A percentile compares a stretch with the other conserved stretches of the same genome.
phyloP scores from a whole-genome alignment of 192 early-diverging fungal genomes.

The Umbelopsis isabellina region DNA sequence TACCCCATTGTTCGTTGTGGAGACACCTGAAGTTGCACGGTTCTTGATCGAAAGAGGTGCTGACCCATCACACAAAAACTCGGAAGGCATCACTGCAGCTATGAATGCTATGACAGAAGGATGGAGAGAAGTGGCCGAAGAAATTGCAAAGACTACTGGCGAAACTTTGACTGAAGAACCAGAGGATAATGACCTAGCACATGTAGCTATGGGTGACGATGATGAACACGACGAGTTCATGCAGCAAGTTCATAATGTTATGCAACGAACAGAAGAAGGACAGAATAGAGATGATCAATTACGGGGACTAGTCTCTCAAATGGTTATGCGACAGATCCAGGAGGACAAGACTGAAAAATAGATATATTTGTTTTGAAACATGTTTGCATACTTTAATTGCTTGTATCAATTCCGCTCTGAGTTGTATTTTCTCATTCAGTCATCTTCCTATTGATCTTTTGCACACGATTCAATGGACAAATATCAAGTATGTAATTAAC shows the following conservation, averaged over 20 bases:
- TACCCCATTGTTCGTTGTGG: conserved; percentile 78
- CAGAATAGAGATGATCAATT: conserved; percentile 61
- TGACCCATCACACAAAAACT: conserved; percentile 62
- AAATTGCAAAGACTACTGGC: conserved; percentile 55
- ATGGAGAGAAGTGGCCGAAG: conserved; percentile 66
- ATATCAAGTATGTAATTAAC: conserved; percentile 53
- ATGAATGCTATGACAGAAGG: conserved; percentile 66
- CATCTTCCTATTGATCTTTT: neutral
- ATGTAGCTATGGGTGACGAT: conserved; percentile 19
- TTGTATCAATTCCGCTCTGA: conserved; percentile 7
- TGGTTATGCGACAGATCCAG: conserved; percentile 30
- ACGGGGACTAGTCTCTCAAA: conserved; percentile 56
- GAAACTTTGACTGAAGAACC: conserved; percentile 52
- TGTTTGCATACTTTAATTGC: conserved; percentile 8
- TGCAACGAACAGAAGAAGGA: conserved; percentile 57
- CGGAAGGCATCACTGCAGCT: conserved; percentile 59
- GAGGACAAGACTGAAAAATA: neutral
- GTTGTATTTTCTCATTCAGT: neutral
- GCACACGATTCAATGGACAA: conserved; percentile 55
- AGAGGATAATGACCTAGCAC: conserved; percentile 13
- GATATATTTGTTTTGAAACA: neutral
- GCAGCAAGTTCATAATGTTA: conserved; percentile 60
- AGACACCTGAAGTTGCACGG: conserved; percentile 69
- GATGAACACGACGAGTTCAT: conserved; percentile 44
- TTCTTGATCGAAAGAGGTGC: conserved; percentile 73